These are phyloP conservation scores for Jaltomata sinuosa DNA, from an alignment of 257 asterid species.

Conservation along the genomic window DNA sequence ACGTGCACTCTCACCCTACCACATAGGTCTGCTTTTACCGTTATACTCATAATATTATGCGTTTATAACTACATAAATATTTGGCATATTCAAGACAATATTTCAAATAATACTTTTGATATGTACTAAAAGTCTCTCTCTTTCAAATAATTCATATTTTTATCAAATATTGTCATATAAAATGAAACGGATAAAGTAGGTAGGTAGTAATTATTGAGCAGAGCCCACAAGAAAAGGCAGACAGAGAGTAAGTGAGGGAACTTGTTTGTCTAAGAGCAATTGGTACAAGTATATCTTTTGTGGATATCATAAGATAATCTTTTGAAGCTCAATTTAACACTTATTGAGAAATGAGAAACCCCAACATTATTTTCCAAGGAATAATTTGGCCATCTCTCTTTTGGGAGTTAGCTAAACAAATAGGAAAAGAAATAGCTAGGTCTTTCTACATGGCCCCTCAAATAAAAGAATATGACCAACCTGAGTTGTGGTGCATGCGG, in stretches of 20 bases:
- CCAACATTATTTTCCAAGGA: background rate
- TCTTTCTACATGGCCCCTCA: background rate
- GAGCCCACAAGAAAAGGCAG: background rate
- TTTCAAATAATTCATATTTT: too few relatives aligned
- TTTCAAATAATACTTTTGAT: too few relatives aligned
- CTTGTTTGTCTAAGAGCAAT: background rate
- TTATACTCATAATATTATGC: too few relatives aligned
- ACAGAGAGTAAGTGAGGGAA: background rate
- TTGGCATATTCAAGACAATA: too few relatives aligned
- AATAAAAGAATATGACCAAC: background rate
- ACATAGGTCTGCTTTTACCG: too few relatives aligned
- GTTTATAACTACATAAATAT: too few relatives aligned
- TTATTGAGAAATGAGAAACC: background rate
- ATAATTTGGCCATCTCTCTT: background rate
- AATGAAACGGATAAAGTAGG: too few relatives aligned
- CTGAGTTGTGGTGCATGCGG: too few relatives aligned
- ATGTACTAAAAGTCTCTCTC: too few relatives aligned
- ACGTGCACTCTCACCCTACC: too few relatives aligned
- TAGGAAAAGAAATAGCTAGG: background rate
- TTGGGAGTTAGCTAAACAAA: background rate
- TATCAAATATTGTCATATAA: too few relatives aligned
- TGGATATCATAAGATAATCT: background rate
- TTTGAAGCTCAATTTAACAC: background rate
- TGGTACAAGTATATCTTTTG: background rate
- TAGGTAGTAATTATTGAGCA: too few relatives aligned